A percentile compares a stretch with the other conserved stretches of the same genome.
These are phyloP conservation scores for Allium fistulosum DNA, from an alignment of 106 monocot genomes.

Conservation along the genomic window DNA sequence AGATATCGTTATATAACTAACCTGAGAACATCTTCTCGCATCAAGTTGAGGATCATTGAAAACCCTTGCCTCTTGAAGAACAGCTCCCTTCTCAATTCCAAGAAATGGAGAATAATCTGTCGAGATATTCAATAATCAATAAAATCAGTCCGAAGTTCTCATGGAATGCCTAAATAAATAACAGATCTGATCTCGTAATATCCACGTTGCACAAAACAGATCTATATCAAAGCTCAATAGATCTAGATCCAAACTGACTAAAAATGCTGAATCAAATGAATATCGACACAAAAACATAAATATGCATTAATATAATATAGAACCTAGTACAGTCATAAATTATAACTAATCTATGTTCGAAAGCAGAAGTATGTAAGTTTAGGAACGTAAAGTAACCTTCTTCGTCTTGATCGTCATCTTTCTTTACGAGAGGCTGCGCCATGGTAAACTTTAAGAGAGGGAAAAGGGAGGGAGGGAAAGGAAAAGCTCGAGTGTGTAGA, in stretches of 20 bases:
- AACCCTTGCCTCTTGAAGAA: conserved; percentile 93
- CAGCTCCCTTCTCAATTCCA: conserved; percentile 93
- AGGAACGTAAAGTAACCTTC: conserved; percentile 30
- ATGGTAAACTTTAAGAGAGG: conserved; percentile 17
- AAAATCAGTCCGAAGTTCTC: neutral
- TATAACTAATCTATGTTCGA: neutral
- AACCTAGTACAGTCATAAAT: neutral
- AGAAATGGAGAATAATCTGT: conserved; percentile 88
- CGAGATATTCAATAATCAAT: conserved; percentile 17
- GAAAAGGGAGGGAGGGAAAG: neutral
- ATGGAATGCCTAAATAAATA: neutral
- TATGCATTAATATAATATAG: no score
- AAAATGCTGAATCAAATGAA: neutral
- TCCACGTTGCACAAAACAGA: conserved; percentile 6
- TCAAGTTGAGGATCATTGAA: conserved; percentile 98
- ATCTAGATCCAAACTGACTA: conserved; percentile 5
- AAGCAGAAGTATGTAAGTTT: conserved; percentile 4
- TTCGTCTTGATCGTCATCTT: conserved; percentile 78
- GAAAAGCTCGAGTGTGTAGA: neutral
- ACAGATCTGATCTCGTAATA: conserved; percentile 12
- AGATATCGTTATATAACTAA: conserved; percentile 13
- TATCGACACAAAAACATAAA: neutral
- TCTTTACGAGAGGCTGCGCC: conserved; percentile 84
- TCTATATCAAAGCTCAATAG: neutral
- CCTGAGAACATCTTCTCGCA: conserved; percentile 94